phyloP scores from a whole-genome alignment of 2,329 filamentous ascomycete species.

The Didymella lethalis region DNA sequence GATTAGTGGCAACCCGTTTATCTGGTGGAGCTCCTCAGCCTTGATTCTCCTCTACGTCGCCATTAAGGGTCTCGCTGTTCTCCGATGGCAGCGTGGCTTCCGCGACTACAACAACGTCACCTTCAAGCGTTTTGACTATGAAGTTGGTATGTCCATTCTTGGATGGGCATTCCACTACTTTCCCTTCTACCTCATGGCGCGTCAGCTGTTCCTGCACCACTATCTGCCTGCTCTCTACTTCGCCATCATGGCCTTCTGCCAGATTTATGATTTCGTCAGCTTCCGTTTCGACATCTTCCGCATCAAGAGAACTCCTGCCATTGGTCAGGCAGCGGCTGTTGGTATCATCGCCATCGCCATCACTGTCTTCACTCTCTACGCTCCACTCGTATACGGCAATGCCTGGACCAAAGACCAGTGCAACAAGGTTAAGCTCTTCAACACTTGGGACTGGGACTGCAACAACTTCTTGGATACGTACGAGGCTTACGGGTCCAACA shows the following conservation, averaged over 20 bases:
- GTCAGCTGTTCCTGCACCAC: slow-evolving; percentile 97
- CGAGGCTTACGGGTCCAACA: slow-evolving; percentile 37
- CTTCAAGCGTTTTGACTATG: slow-evolving; percentile 98
- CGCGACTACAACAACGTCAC: slow-evolving; percentile 80
- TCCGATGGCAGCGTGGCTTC: slow-evolving; percentile 94
- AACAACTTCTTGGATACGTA: slow-evolving; percentile 82
- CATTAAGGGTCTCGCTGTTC: slow-evolving; percentile 86
- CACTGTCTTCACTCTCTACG: slow-evolving; percentile 81
- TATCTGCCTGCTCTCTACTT: slow-evolving; percentile 98
- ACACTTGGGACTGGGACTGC: slow-evolving; percentile 97
- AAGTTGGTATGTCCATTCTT: slow-evolving; percentile 87
- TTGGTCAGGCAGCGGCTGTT: slow-evolving; percentile 78
- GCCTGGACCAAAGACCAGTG: slow-evolving; percentile 91
- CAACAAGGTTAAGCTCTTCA: slow-evolving; percentile 83
- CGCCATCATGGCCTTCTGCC: slow-evolving; percentile 85
- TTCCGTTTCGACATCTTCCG: slow-evolving; percentile 74
- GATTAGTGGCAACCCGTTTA: slow-evolving; percentile 38
- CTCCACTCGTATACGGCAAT: slow-evolving; percentile 91
- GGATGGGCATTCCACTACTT: slow-evolving; percentile 99
- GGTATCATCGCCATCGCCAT: slow-evolving; percentile 77
- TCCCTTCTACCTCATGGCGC: slow-evolving; percentile 97
- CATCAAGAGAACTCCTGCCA: slow-evolving; percentile 71
- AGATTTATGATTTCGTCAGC: slow-evolving; percentile 85
- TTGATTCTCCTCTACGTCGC: slow-evolving; percentile 78
- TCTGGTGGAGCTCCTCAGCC: slow-evolving; percentile 90